phyloP scores from a whole-genome alignment of 352 stramenopile species.

The Phytophthora pinifolia region DNA sequence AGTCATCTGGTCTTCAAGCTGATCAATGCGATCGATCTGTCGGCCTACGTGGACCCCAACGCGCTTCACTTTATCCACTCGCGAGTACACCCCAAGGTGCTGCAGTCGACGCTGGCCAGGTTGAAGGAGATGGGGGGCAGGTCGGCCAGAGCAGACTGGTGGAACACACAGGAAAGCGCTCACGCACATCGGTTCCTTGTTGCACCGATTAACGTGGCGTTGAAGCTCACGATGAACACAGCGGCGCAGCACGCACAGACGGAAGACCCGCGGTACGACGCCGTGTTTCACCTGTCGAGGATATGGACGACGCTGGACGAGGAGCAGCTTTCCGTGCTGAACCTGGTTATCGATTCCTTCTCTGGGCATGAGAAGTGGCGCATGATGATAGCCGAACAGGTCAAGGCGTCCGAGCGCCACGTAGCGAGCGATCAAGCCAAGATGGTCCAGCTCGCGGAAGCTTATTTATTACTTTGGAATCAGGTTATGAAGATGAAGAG shows the following conservation, averaged over 20 bases:
- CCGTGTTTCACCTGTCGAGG: slow-evolving; percentile 78
- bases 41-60: slow-evolving; percentile 84
- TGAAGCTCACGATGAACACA: slow-evolving; percentile 91
- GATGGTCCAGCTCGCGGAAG: slow-evolving; percentile 43
- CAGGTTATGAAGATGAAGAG: slow-evolving; percentile 64
- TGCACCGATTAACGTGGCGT: slow-evolving; percentile 71
- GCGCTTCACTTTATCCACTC: slow-evolving; percentile 89
- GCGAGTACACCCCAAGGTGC: slow-evolving; percentile 70
- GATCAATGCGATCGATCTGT: slow-evolving; percentile 85
- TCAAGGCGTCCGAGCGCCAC: slow-evolving; percentile 58
- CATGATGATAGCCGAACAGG: slow-evolving; percentile 64
- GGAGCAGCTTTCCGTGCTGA: slow-evolving; percentile 81
- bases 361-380: slow-evolving; percentile 73
- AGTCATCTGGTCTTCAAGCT: slow-evolving; percentile 85
- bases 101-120: slow-evolving; percentile 71
- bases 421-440: slow-evolving; percentile 46
- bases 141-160: slow-evolving; percentile 64
- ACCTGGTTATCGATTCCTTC: slow-evolving; percentile 76
- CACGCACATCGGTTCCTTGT: slow-evolving; percentile 86
- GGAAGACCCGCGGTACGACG: slow-evolving; percentile 74
- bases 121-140: slow-evolving; percentile 86
- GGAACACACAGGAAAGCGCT: slow-evolving; percentile 63
- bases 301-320: slow-evolving; percentile 77
- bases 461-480: slow-evolving; percentile 79
- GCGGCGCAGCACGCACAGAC: slow-evolving; percentile 68